These are phyloP conservation scores for Isochrysis galbana DNA, from an alignment of 78 protist genomes.

Conservation along the genomic window DNA sequence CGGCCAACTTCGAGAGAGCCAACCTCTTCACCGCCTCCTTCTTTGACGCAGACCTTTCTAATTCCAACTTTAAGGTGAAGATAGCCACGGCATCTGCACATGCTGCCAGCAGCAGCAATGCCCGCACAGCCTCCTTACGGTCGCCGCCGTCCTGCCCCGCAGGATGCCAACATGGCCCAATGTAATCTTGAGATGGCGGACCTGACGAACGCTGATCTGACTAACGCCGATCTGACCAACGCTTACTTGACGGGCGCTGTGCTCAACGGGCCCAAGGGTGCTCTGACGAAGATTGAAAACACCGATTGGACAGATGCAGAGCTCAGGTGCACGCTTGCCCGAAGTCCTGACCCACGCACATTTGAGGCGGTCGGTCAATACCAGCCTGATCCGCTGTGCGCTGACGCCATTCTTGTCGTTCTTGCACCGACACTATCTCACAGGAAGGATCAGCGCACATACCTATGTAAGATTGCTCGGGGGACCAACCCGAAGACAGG, in stretches of 20 bases:
- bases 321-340: too few relatives aligned
- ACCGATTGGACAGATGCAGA: not conserved
- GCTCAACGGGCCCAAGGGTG: not conserved
- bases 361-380: too few relatives aligned
- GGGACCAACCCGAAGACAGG: conserved; percentile 19
- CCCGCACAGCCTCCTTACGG: too few relatives aligned
- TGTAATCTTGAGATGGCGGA: not conserved
- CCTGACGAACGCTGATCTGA: not conserved
- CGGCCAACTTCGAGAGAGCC: not conserved
- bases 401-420: too few relatives aligned
- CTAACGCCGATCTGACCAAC: not conserved
- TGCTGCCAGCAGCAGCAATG: too few relatives aligned
- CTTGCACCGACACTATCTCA: too few relatives aligned
- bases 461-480: not conserved
- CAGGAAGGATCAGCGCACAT: conserved; percentile 24
- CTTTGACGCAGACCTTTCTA: not conserved
- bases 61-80: not conserved
- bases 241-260: conserved; percentile 12
- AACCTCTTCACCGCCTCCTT: not conserved
- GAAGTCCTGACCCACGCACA: too few relatives aligned
- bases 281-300: not conserved
- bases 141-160: too few relatives aligned
- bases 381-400: too few relatives aligned
- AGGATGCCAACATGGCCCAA: conserved; percentile 10
- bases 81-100: too few relatives aligned